phyloP scores from a whole-genome alignment of 768 basidiomycete species.

The Crassisporium funariophilum region DNA sequence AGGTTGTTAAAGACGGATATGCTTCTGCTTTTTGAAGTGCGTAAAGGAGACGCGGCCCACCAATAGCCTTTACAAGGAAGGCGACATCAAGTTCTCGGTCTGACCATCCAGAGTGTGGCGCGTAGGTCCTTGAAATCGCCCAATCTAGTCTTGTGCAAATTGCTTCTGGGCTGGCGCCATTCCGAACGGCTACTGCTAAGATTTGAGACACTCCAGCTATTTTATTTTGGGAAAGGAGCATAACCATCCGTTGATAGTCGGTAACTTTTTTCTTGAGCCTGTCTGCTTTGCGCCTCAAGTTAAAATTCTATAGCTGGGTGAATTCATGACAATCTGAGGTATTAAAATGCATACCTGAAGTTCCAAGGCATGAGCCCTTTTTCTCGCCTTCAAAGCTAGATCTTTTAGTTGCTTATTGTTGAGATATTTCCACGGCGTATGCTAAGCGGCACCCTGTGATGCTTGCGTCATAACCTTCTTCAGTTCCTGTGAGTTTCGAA shows the following conservation, averaged over 20 bases:
- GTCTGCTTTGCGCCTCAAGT: not conserved
- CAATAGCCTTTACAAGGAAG: not conserved
- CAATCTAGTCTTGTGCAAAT: not conserved
- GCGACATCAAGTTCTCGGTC: not conserved
- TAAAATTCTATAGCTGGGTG: not conserved
- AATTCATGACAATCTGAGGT: not conserved
- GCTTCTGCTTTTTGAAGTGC: not conserved
- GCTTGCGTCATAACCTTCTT: not conserved
- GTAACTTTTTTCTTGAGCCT: not conserved
- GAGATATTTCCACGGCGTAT: not conserved
- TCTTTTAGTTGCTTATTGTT: not conserved
- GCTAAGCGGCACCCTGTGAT: not conserved
- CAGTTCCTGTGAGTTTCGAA: not conserved
- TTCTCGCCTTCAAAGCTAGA: not conserved
- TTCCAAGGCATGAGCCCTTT: not conserved
- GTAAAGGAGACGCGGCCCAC: not conserved
- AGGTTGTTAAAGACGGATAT: slow-evolving; percentile 14
- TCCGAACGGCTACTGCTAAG: not conserved
- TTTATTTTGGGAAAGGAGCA: slow-evolving; percentile 3
- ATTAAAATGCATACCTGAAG: not conserved
- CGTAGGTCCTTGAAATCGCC: not conserved
- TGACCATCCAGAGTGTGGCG: not conserved
- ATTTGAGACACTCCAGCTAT: not conserved
- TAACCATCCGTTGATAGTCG: slow-evolving; percentile 2
- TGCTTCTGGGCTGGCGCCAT: not conserved